Percentiles rank a stretch among this genome's conserved stretches.
Evolutionary conservation across 2,329 filamentous ascomycete genomes (phyloP).

Genomic region (Bretziella fagacearum): DNA sequence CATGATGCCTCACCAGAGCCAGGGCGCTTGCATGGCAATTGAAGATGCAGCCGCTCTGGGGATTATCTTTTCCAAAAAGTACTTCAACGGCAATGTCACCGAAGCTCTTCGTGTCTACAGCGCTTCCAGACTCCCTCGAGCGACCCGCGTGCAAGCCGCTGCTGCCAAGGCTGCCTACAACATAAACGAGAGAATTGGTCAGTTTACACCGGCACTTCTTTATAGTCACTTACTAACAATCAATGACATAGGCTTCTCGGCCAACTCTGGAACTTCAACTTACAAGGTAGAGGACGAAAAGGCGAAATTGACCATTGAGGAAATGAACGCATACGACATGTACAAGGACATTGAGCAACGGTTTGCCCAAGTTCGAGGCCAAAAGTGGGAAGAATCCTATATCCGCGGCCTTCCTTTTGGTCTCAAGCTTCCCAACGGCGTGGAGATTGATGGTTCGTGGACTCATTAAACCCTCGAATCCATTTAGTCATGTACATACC

Average conservation of each 20-base stretch:
- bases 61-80: background rate
- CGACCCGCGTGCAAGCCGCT: background rate
- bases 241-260: background rate
- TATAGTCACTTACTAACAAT: background rate
- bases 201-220: background rate
- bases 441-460: background rate
- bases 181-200: background rate
- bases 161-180: slow-evolving; percentile 1
- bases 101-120: background rate
- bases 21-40: background rate
- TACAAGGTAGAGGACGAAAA: slow-evolving; percentile 1
- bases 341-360: background rate
- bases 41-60: background rate
- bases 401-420: background rate
- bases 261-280: background rate
- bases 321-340: slow-evolving; percentile 1
- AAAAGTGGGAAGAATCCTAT: background rate
- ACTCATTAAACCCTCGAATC: background rate
- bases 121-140: background rate
- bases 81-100: background rate
- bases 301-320: background rate
- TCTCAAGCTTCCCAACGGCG: background rate
- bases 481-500: too few species aligned
- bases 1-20: slow-evolving; percentile 2
- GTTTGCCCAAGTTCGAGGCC: background rate